Conservation (phyloP, 2,329 filamentous ascomycete genomes). For the Fusarium sp. region DNA sequence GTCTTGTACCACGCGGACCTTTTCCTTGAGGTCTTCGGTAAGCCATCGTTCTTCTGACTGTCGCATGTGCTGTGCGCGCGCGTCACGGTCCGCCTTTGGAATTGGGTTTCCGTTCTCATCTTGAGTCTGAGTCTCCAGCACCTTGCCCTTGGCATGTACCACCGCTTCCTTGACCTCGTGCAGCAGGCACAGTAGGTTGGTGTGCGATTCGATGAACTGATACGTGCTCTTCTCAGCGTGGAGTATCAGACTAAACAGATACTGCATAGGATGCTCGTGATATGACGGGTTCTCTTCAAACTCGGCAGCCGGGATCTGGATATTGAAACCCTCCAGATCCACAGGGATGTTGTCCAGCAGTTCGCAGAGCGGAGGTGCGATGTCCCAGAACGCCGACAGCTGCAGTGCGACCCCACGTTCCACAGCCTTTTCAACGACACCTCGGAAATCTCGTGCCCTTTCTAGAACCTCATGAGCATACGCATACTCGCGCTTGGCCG, state of each 20-base stretch:
- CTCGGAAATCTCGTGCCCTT: conserved; percentile 81
- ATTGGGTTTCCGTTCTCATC: conserved; percentile 52
- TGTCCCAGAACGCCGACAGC: conserved; percentile 96
- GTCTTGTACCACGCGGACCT: conserved; percentile 88
- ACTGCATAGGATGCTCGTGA: conserved; percentile 84
- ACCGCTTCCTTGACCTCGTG: conserved; percentile 90
- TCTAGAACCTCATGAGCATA: conserved; percentile 79
- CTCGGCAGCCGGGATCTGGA: conserved; percentile 83
- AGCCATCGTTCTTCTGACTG: conserved; percentile 76
- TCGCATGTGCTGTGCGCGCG: conserved; percentile 67
- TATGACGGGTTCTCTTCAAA: conserved; percentile 89
- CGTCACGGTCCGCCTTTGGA: conserved; percentile 49
- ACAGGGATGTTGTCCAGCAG: conserved; percentile 84
- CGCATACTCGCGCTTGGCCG: conserved; percentile 75
- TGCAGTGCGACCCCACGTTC: conserved; percentile 90
- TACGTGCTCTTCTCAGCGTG: conserved; percentile 94
- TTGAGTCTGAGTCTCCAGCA: conserved; percentile 73
- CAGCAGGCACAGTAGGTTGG: conserved; percentile 87
- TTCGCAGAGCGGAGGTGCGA: conserved; percentile 83
- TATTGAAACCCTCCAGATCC: conserved; percentile 69
- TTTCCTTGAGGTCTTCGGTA: conserved; percentile 91
- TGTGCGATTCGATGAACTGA: conserved; percentile 96
- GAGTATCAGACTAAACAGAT: conserved; percentile 85
- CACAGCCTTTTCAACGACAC: conserved; percentile 86
- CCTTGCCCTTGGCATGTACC: conserved; percentile 74